phyloP scores from a whole-genome alignment of 192 early-diverging fungal species.

The Helicostylum pulchrum region DNA sequence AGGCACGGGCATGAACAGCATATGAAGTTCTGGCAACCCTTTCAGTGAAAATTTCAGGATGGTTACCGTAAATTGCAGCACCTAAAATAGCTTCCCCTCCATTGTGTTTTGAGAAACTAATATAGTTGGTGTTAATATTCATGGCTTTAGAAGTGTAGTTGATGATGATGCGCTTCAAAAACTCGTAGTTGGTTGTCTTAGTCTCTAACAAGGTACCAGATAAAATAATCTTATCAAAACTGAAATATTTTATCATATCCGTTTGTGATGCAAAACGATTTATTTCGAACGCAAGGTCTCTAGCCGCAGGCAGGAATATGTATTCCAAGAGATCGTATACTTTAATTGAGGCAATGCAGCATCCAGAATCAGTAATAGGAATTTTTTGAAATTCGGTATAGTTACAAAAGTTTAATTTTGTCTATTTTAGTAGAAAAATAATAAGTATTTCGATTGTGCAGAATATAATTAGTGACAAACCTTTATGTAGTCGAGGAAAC shows the following conservation, averaged over 20 bases:
- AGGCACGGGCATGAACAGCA: not conserved
- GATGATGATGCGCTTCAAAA: not conserved
- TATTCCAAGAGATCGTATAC: slow-evolving; percentile 8
- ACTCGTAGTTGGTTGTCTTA: not conserved
- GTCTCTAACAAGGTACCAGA: not conserved
- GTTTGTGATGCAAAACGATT: not conserved
- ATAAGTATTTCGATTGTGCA: not conserved
- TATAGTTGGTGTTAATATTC: not conserved
- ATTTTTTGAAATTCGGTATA: not conserved
- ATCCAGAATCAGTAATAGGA: not conserved
- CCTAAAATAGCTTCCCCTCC: not conserved
- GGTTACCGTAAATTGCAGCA: not conserved
- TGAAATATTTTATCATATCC: not conserved
- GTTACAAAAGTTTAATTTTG: not conserved
- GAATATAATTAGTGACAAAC: not conserved
- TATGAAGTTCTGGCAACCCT: slow-evolving; percentile 1
- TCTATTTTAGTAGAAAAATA: not conserved
- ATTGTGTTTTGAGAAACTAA: not conserved
- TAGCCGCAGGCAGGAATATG: not conserved
- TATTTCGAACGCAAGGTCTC: not conserved
- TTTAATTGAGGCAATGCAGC: not conserved
- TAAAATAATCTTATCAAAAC: not conserved
- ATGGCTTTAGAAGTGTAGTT: not conserved
- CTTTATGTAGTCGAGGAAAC: slow-evolving; percentile 6
- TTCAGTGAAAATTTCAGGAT: not conserved